Evolutionary conservation across 352 stramenopile genomes (phyloP).

Genomic region (Phytophthora agathidicida): DNA sequence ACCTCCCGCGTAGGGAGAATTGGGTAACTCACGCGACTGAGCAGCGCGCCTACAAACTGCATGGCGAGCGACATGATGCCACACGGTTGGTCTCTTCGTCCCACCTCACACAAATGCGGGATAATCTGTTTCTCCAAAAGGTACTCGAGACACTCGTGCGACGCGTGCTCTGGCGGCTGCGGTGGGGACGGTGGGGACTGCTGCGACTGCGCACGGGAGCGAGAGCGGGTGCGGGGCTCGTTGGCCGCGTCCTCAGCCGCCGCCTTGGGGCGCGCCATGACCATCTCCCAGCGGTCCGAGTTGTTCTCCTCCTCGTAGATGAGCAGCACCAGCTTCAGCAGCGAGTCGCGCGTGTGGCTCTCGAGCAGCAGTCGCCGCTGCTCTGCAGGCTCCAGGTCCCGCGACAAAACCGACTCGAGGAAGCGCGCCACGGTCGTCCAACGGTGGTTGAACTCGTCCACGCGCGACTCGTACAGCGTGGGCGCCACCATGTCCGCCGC

Average conservation of each 20-base stretch:
- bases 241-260: constrained; percentile 20
- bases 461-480: constrained; percentile 82
- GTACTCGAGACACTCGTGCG: constrained; percentile 83
- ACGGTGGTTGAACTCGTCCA: constrained; percentile 87
- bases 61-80: constrained; percentile 88
- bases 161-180: constrained; percentile 34
- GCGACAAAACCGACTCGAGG: constrained; percentile 70
- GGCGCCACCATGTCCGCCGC: constrained; percentile 80
- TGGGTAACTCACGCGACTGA: constrained; percentile 85
- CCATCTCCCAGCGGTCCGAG: constrained; percentile 71
- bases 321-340: constrained; percentile 87
- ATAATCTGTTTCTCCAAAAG: constrained; percentile 86
- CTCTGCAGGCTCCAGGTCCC: constrained; percentile 67
- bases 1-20: constrained; percentile 83
- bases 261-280: constrained; percentile 41
- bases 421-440: constrained; percentile 83
- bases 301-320: constrained; percentile 87
- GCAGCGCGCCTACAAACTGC: constrained; percentile 81
- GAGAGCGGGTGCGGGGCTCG: constrained; percentile 11
- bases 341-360: constrained; percentile 80
- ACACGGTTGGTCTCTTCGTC: constrained; percentile 66
- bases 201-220: constrained; percentile 26
- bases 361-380: constrained; percentile 81
- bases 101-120: constrained; percentile 77
- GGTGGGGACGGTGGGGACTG: constrained; percentile 24